phyloP scores from a whole-genome alignment of 345 rosid genomes.

The Eutrema japonicum region DNA sequence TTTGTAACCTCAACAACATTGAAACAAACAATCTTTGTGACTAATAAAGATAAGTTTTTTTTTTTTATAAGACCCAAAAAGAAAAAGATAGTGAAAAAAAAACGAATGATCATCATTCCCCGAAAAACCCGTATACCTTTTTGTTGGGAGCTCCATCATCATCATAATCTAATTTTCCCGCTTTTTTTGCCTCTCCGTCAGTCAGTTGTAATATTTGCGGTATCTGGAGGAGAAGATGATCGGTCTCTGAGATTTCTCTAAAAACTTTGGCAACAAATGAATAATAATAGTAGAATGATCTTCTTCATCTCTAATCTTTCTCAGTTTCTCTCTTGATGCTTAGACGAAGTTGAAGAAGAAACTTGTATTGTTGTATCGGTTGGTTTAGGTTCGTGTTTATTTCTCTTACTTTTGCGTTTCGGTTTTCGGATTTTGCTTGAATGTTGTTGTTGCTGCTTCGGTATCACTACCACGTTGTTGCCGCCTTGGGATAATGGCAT shows the following conservation, averaged over 20 bases:
- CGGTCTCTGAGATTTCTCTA: conserved; percentile 30
- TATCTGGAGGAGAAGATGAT: conserved; percentile 43
- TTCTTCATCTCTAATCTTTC: not conserved
- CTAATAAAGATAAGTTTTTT: conserved; percentile 21
- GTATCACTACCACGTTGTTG: conserved; percentile 35
- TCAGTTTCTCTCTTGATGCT: conserved; percentile 58
- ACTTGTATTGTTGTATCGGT: conserved; percentile 43
- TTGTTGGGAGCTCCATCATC: conserved; percentile 23
- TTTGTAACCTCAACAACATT: conserved; percentile 33
- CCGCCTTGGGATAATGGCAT: conserved; percentile 53
- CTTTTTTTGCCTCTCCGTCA: conserved; percentile 9
- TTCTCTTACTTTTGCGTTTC: conserved; percentile 73
- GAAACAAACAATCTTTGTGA: conserved; percentile 36
- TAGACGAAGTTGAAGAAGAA: conserved; percentile 45
- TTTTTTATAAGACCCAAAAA: conserved; percentile 8
- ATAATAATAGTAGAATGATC: conserved; percentile 27
- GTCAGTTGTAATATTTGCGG: conserved; percentile 34
- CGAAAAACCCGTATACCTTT: conserved; percentile 37
- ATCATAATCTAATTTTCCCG: conserved; percentile 21
- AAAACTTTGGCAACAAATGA: conserved; percentile 41
- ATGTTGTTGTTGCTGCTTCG: conserved; percentile 58
- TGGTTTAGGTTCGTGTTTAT: conserved; percentile 61
- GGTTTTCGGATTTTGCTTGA: conserved; percentile 63
- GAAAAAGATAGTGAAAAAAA: not conserved
- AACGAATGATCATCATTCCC: conserved; percentile 39